Percentiles rank a stretch among this genome's conserved stretches.
Conservation (phyloP, 2,329 filamentous ascomycete genomes). For the Paecilomyces formosus region DNA sequence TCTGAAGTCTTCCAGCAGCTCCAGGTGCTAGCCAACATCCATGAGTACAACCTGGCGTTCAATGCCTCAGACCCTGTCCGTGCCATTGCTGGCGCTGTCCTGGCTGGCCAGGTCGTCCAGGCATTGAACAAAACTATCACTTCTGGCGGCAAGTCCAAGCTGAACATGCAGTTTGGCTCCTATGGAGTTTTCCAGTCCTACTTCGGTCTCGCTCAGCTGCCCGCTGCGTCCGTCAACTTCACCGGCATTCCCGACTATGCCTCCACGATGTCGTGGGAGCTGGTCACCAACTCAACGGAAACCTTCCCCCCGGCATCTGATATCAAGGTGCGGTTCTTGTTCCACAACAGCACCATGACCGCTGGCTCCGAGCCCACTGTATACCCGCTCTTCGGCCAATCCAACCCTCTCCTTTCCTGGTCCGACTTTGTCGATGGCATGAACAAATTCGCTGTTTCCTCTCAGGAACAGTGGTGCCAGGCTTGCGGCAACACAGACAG, state of each 20-base stretch:
- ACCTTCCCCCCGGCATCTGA: slow-evolving; percentile 42
- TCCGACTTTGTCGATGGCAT: slow-evolving; percentile 58
- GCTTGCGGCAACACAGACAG: slow-evolving; percentile 67
- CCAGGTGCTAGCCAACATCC: slow-evolving; percentile 64
- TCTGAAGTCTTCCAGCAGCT: slow-evolving; percentile 54
- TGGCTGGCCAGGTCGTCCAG: slow-evolving; percentile 56
- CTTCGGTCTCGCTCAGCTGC: slow-evolving; percentile 52
- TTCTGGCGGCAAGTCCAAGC: slow-evolving; percentile 28
- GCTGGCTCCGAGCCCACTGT: slow-evolving; percentile 38
- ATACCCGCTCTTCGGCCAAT: slow-evolving; percentile 57
- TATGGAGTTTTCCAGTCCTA: slow-evolving; percentile 56
- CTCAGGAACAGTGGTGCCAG: slow-evolving; percentile 62
- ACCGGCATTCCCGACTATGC: slow-evolving; percentile 77
- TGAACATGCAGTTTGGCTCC: slow-evolving; percentile 53
- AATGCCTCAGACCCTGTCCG: slow-evolving; percentile 50
- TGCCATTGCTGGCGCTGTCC: slow-evolving; percentile 50
- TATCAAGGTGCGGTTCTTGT: slow-evolving; percentile 53
- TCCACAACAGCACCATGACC: slow-evolving; percentile 54
- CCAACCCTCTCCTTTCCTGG: slow-evolving; percentile 56
- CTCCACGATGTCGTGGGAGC: slow-evolving; percentile 72
- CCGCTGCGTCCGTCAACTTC: slow-evolving; percentile 53
- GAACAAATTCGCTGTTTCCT: slow-evolving; percentile 58
- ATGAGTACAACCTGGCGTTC: slow-evolving; percentile 79
- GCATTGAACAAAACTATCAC: slow-evolving; percentile 35
- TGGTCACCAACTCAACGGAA: slow-evolving; percentile 45